Conservation (phyloP, 495 filamentous ascomycete genomes). For the Xylaria acuta region DNA sequence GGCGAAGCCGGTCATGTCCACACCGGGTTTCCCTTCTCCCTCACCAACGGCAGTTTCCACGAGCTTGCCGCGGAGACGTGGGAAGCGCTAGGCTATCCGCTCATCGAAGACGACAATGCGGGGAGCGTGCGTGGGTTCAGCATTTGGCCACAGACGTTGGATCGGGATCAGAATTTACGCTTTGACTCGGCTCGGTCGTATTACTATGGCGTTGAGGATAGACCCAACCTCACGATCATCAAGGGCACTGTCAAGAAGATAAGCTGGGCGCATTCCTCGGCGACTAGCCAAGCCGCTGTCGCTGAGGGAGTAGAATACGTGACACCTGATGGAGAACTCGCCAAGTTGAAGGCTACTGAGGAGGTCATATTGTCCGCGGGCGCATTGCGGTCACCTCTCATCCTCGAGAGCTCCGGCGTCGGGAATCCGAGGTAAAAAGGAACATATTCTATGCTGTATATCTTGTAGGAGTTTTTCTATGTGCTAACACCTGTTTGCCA, state of each 20-base stretch:
- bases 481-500: conserved; percentile 9
- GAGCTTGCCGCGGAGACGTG: conserved; percentile 38
- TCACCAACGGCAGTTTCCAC: conserved; percentile 39
- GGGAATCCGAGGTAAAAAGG: conserved; percentile 38
- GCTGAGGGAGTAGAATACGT: conserved; percentile 47
- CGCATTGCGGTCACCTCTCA: conserved; percentile 51
- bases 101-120: conserved; percentile 48
- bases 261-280: conserved; percentile 34
- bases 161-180: conserved; percentile 39
- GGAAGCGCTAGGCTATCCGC: conserved; percentile 43
- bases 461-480: conserved; percentile 4
- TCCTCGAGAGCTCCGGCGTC: conserved; percentile 59
- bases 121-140: conserved; percentile 50
- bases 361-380: conserved; percentile 60
- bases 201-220: conserved; percentile 50
- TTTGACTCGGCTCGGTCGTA: conserved; percentile 49
- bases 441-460: no score
- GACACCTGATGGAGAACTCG: conserved; percentile 36
- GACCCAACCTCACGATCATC: conserved; percentile 43
- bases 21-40: conserved; percentile 53
- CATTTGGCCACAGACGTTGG: conserved; percentile 48
- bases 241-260: conserved; percentile 47
- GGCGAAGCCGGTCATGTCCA: conserved; percentile 53
- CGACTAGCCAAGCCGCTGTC: conserved; percentile 28
- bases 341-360: conserved; percentile 40